A percentile compares a stretch with the other conserved stretches of the same genome.
Evolutionary conservation across 176 grass and related monocot species (phyloP).

Genomic region (Aegilops speltoides): DNA sequence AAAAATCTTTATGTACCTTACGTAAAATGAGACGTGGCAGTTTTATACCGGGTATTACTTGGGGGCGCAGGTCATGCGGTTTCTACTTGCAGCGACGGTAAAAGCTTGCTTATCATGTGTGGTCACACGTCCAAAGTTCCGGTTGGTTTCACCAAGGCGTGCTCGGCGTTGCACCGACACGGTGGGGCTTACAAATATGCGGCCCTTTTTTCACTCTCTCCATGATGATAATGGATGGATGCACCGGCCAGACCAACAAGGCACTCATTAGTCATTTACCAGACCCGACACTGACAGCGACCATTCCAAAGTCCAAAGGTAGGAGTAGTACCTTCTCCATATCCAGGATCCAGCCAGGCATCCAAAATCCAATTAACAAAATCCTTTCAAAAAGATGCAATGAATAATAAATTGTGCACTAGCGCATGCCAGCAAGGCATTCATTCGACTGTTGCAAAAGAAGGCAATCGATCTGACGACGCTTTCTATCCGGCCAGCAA

Average conservation of each 20-base stretch:
- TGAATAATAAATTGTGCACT: too few relatives aligned
- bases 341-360: neutral
- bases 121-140: neutral
- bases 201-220: neutral
- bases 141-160: neutral
- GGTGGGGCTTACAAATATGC: neutral
- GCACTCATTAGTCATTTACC: neutral
- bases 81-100: neutral
- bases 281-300: neutral
- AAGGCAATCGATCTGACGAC: too few relatives aligned
- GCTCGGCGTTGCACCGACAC: neutral
- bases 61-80: neutral
- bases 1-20: too few relatives aligned
- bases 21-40: too few relatives aligned
- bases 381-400: too few relatives aligned
- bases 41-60: too few relatives aligned
- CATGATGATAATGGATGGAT: neutral
- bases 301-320: neutral
- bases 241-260: conserved; percentile 16
- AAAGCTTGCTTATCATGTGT: neutral
- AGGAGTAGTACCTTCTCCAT: too few relatives aligned
- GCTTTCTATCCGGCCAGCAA: neutral
- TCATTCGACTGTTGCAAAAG: too few relatives aligned
- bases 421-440: neutral
- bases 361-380: neutral